phyloP scores from a whole-genome alignment of 164 flowering plant genomes.

The Buxus sempervirens region DNA sequence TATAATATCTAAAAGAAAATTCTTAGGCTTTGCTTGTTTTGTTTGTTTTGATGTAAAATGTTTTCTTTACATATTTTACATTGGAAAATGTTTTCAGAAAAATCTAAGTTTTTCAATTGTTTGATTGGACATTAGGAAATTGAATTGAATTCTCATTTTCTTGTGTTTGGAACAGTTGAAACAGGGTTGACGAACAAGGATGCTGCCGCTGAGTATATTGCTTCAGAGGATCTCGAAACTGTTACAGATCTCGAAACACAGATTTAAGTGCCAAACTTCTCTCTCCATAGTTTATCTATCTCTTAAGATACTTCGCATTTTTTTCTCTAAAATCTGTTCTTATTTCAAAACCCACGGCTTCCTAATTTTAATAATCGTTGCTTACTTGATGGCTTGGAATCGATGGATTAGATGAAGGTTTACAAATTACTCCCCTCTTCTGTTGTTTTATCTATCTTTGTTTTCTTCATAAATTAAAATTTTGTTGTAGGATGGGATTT shows the following conservation, averaged over 20 bases:
- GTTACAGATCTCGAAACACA: constrained; percentile 61
- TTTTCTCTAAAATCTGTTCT: neutral
- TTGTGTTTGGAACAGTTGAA: too few species aligned
- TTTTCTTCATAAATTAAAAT: neutral
- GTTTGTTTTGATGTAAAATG: too few species aligned
- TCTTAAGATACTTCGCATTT: neutral
- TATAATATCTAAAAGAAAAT: too few species aligned
- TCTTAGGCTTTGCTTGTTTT: too few species aligned
- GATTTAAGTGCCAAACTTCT: constrained; percentile 37
- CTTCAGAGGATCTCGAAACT: constrained; percentile 64
- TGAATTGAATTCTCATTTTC: too few species aligned
- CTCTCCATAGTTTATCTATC: neutral
- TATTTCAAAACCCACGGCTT: neutral
- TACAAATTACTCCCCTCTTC: constrained; percentile 63
- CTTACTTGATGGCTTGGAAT: constrained; percentile 62
- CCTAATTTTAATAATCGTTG: neutral
- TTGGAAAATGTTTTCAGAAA: too few species aligned
- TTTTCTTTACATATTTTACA: too few species aligned
- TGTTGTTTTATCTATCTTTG: constrained; percentile 17
- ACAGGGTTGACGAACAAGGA: too few species aligned
- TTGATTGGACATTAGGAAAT: too few species aligned
- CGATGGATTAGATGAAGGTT: constrained; percentile 72
- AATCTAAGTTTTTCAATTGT: too few species aligned
- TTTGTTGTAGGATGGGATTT: neutral
- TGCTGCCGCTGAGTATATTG: constrained; percentile 53